These are phyloP conservation scores for Somion occarium DNA, from an alignment of 1,284 basidiomycete species.

Conservation along the genomic window DNA sequence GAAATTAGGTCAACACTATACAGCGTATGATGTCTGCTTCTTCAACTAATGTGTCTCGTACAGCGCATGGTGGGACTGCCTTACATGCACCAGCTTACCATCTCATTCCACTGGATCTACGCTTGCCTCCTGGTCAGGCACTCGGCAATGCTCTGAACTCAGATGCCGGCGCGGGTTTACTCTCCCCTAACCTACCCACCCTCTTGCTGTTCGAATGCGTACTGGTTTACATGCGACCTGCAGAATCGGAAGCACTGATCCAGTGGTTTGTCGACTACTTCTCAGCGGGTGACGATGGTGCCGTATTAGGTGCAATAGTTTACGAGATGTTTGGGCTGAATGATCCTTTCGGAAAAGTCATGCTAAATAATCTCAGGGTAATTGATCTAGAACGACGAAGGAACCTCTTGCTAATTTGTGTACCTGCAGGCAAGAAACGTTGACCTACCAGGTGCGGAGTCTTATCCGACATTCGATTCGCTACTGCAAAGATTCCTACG, in stretches of 20 bases:
- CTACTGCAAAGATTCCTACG: slow-evolving; percentile 61
- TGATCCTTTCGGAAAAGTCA: slow-evolving; percentile 84
- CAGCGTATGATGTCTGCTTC: neutral
- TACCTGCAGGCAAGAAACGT: slow-evolving; percentile 62
- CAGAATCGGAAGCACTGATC: slow-evolving; percentile 56
- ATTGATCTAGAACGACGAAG: slow-evolving; percentile 2
- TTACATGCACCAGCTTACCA: slow-evolving; percentile 67
- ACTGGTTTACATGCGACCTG: slow-evolving; percentile 79
- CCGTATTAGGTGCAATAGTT: slow-evolving; percentile 53
- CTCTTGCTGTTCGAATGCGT: slow-evolving; percentile 90
- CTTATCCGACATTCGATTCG: slow-evolving; percentile 54
- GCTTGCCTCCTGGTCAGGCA: slow-evolving; percentile 41
- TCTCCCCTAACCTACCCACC: slow-evolving; percentile 71
- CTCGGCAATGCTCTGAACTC: slow-evolving; percentile 34
- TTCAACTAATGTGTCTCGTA: neutral
- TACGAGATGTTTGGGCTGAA: slow-evolving; percentile 90
- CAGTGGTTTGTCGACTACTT: slow-evolving; percentile 71
- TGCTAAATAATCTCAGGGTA: slow-evolving; percentile 83
- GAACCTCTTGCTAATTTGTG: neutral
- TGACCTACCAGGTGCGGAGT: slow-evolving; percentile 65
- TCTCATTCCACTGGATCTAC: slow-evolving; percentile 74
- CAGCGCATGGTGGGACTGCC: slow-evolving; percentile 66
- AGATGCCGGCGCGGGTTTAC: slow-evolving; percentile 27
- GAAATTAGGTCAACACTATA: slow-evolving; percentile 34
- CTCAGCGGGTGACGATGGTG: slow-evolving; percentile 14